Base-by-base conservation (phyloP, 805 yeast species). In the Ogataea pini region DNA sequence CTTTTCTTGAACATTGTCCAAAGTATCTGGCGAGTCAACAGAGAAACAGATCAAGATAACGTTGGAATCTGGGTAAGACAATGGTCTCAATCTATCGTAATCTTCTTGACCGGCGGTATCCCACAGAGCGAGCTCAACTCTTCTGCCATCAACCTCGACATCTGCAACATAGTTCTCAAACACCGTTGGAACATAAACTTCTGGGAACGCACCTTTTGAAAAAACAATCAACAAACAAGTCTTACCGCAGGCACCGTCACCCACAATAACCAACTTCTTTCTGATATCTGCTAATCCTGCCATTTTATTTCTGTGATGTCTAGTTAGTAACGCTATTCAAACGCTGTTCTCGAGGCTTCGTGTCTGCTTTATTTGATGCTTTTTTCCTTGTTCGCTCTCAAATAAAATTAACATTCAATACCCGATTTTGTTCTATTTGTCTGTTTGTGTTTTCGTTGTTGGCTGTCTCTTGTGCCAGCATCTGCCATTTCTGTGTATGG, bases 21-120 rank as follows among this genome's bases (percentile, higher is more conserved):
- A 77, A 22, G 96, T 88, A 70, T 89, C 96, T 59, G 96, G 96
- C 36, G 90, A 78, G 66, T 89, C 96, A 55, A 90, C 80, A 16
- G 96, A 83, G 75, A 89, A 90, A 78, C 97, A 90, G 62, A 90
- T 89, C 65, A 90, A 78, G 51, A 90, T 86, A 54, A 90, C 97
- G 67, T 89, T 87, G 33, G 96, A 86, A 68, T 90, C 96, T 53
- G 96, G 96, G 71, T 90, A 90, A 12, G 92, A 85, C 56, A 89
- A 75, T 37, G 96, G 96, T 72, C 96, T 85, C 60, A 89, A 76
- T 71, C 96, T 86, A 71, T 89, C 96, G 68, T 90, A 90, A 75
- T 91, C 97, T 77, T 90, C 97, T 80, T 90, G 97, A 57, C 97
- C 97, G 48, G 97, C 96, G 59, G 97, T 90, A 89, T 90, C 97